Percentiles rank a stretch among this genome's conserved stretches.
Conservation (phyloP, 1,284 basidiomycete genomes). For the Rhodotorula sp. region DNA sequence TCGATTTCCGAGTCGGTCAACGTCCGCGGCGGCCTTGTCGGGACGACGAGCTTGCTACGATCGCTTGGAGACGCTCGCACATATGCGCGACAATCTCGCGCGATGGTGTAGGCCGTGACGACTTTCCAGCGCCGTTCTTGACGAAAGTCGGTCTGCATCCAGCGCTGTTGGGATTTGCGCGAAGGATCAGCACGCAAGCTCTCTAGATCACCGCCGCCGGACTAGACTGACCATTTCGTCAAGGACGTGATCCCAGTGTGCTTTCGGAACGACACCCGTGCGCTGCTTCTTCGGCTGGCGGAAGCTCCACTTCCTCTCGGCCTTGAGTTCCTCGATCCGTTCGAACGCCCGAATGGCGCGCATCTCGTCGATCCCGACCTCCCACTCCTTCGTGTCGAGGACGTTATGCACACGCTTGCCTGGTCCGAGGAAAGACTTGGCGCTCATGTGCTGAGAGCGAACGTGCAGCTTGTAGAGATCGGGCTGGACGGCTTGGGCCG, state of each 20-base stretch:
- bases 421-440: constrained; percentile 38
- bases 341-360: constrained; percentile 65
- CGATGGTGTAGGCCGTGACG: constrained; percentile 78
- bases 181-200: not conserved
- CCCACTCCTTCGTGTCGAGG: constrained; percentile 43
- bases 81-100: constrained; percentile 81
- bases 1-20: constrained; percentile 5
- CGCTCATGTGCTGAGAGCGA: constrained; percentile 39
- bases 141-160: constrained; percentile 92
- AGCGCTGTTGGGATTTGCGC: constrained; percentile 62
- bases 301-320: constrained; percentile 81
- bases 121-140: constrained; percentile 94
- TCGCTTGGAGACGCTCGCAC: constrained; percentile 69
- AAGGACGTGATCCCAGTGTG: constrained; percentile 92
- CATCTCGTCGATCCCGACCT: constrained; percentile 40
- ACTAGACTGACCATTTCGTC: constrained; percentile 80
- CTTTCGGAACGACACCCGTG: constrained; percentile 73
- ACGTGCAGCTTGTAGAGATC: constrained; percentile 44
- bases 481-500: constrained; percentile 17
- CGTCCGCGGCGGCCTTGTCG: constrained; percentile 34
- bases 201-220: not conserved
- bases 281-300: constrained; percentile 93
- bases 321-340: constrained; percentile 79
- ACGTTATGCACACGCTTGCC: constrained; percentile 44
- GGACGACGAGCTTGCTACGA: constrained; percentile 62